A percentile compares a stretch with the other conserved stretches of the same genome.
These are phyloP conservation scores for Circinella minor DNA, from an alignment of 371 early-diverging fungal genomes.

Conservation along the genomic window DNA sequence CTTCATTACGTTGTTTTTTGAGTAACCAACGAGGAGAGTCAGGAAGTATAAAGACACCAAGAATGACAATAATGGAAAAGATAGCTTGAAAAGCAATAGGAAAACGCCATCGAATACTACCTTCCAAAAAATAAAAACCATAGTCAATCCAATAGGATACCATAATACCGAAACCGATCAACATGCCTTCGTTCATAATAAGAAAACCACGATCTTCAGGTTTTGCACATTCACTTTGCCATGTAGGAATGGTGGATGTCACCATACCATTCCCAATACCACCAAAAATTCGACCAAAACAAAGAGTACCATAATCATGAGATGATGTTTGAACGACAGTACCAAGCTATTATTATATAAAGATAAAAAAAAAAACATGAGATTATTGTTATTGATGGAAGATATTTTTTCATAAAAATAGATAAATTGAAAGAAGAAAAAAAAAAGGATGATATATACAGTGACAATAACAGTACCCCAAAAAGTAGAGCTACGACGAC, in stretches of 20 bases:
- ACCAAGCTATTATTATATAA: slow-evolving; percentile 30
- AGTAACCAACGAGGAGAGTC: slow-evolving; percentile 66
- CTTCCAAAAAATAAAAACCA: slow-evolving; percentile 40
- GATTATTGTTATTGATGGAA: neutral
- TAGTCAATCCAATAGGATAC: slow-evolving; percentile 51
- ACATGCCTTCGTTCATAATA: slow-evolving; percentile 29
- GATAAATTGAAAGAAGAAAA: too few species aligned
- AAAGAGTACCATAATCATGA: slow-evolving; percentile 39
- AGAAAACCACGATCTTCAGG: slow-evolving; percentile 22
- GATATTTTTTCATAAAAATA: too few species aligned
- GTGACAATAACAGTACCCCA: slow-evolving; percentile 19
- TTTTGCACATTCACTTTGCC: slow-evolving; percentile 25
- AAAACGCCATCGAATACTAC: slow-evolving; percentile 54
- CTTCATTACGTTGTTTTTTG: slow-evolving; percentile 41
- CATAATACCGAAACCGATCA: slow-evolving; percentile 27
- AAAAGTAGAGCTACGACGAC: slow-evolving; percentile 23
- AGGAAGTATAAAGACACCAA: slow-evolving; percentile 52
- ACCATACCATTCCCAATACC: slow-evolving; percentile 63
- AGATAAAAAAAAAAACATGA: too few species aligned
- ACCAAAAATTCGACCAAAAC: slow-evolving; percentile 54
- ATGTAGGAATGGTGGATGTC: slow-evolving; percentile 43
- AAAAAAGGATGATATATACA: slow-evolving; percentile 8
- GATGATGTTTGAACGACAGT: slow-evolving; percentile 48
- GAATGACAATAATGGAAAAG: slow-evolving; percentile 49
- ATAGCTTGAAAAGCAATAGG: slow-evolving; percentile 56